phyloP scores from a whole-genome alignment of 1,139 yeast species.

The Pichia sp. region DNA sequence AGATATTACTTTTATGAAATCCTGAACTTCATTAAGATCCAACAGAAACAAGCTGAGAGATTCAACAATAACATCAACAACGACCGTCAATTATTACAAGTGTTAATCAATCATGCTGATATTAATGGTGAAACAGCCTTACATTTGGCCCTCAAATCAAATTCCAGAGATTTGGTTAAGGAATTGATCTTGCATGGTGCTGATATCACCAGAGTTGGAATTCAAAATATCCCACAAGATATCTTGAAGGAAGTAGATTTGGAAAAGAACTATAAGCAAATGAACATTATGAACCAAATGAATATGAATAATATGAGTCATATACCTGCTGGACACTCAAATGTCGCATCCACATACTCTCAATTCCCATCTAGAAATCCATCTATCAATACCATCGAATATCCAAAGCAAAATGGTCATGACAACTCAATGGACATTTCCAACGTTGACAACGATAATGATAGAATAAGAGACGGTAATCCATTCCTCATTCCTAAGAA shows the following conservation, averaged over 20 bases:
- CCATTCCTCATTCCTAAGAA: conserved; percentile 6
- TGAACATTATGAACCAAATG: conserved; percentile 2
- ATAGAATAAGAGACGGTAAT: conserved; percentile 1
- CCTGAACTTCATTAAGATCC: conserved; percentile 33
- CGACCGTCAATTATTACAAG: conserved; percentile 49
- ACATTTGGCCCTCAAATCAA: conserved; percentile 56
- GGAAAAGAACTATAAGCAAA: conserved; percentile 12
- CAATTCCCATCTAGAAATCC: neutral
- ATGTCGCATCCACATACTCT: neutral
- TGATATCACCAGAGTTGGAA: conserved; percentile 32
- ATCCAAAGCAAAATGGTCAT: no score
- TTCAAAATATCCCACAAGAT: conserved; percentile 22
- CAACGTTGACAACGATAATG: neutral
- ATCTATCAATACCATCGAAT: neutral
- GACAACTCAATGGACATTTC: neutral
- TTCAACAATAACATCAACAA: conserved; percentile 19
- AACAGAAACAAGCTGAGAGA: conserved; percentile 33
- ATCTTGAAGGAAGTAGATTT: conserved; percentile 26
- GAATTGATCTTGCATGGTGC: conserved; percentile 38
- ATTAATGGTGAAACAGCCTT: conserved; percentile 67
- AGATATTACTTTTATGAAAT: conserved; percentile 39
- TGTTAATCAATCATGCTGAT: conserved; percentile 69
- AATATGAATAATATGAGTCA: neutral
- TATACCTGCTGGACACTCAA: neutral
- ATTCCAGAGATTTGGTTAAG: conserved; percentile 38